These are phyloP conservation scores for Podaxis rugospora DNA, from an alignment of 768 basidiomycete genomes.

Conservation along the genomic window DNA sequence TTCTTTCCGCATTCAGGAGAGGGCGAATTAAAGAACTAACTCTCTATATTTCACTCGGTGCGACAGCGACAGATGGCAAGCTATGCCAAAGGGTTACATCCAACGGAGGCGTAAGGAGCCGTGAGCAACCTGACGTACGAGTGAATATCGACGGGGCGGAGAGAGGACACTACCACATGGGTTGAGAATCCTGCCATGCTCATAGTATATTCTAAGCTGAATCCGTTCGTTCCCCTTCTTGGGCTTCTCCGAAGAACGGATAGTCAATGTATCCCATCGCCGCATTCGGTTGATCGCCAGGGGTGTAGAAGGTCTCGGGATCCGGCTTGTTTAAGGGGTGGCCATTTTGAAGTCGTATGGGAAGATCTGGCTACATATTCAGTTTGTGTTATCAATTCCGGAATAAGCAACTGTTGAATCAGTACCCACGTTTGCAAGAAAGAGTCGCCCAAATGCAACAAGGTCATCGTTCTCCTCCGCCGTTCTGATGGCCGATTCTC, in stretches of 20 bases:
- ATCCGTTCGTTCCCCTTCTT: background rate
- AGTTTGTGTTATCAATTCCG: background rate
- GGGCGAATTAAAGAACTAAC: too few relatives aligned
- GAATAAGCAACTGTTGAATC: background rate
- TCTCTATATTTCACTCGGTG: too few relatives aligned
- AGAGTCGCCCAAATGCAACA: constrained; percentile 26
- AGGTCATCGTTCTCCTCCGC: constrained; percentile 28
- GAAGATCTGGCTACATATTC: constrained; percentile 18
- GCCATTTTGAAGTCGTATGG: constrained; percentile 28
- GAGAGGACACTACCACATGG: too few relatives aligned
- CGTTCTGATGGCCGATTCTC: constrained; percentile 30
- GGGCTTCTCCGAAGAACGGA: constrained; percentile 17
- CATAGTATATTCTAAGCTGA: background rate
- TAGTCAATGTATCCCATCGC: constrained; percentile 28
- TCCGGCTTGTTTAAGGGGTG: constrained; percentile 30
- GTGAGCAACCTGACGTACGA: too few relatives aligned
- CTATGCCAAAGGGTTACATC: too few relatives aligned
- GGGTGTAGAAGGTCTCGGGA: constrained; percentile 34
- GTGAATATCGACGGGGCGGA: too few relatives aligned
- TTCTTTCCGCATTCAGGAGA: too few relatives aligned
- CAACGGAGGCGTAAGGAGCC: too few relatives aligned
- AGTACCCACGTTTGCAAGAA: constrained; percentile 27
- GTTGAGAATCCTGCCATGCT: too few relatives aligned
- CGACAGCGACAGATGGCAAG: too few relatives aligned
- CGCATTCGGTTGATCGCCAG: constrained; percentile 16